Conservation (phyloP, 1,139 yeast genomes). For the Sugiyamaella novakii region DNA sequence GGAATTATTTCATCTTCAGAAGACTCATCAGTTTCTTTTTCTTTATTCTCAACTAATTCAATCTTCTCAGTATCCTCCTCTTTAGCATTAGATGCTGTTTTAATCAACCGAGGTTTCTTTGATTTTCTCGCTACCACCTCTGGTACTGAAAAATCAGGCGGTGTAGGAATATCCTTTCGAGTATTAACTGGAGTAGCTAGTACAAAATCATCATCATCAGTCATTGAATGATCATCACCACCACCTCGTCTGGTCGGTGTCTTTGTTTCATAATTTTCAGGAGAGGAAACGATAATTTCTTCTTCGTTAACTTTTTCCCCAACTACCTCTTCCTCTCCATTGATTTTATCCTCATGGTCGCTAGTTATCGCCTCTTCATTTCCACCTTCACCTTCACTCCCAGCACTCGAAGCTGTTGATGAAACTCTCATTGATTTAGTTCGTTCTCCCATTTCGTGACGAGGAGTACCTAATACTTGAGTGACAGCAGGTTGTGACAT, state of each 20-base stretch:
- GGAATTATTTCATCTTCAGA: not conserved
- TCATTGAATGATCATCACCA: not conserved
- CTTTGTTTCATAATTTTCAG: slow-evolving; percentile 4
- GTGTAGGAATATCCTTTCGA: not conserved
- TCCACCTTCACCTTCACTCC: not conserved
- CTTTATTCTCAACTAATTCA: not conserved
- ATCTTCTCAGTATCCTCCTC: not conserved
- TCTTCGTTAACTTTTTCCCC: not conserved
- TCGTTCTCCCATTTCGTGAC: slow-evolving; percentile 17
- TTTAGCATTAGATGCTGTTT: not conserved
- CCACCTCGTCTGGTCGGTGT: slow-evolving; percentile 2
- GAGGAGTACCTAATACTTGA: slow-evolving; percentile 25
- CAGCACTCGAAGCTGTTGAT: not conserved
- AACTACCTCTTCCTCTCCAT: not conserved
- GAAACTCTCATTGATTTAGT: not conserved
- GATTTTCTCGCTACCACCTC: not conserved
- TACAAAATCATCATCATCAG: not conserved
- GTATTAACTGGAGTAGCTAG: not conserved
- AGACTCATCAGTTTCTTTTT: not conserved
- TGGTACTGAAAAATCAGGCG: not conserved
- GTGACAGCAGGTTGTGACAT: slow-evolving; percentile 19
- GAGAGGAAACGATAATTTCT: slow-evolving; percentile 11
- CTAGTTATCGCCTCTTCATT: slow-evolving; percentile 5
- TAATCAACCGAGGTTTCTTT: not conserved
- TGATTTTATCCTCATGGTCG: slow-evolving; percentile 4